Base-by-base conservation (phyloP, 345 rosid genomes). In the Pistacia vera region DNA sequence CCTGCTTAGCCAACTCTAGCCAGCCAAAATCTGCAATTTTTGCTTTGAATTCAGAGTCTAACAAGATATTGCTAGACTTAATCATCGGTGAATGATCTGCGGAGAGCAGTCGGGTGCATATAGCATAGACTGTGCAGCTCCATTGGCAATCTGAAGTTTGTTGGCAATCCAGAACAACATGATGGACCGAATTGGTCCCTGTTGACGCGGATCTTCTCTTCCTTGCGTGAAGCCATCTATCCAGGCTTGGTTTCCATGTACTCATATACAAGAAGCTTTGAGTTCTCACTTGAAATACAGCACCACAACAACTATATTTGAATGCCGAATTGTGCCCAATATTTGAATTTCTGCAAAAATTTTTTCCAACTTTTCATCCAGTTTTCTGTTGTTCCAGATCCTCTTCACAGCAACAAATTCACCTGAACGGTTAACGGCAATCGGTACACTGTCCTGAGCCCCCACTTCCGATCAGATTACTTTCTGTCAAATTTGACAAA, bases 181-280 rank as follows among this genome's bases (percentile, higher is more conserved):
- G 59, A 66, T 68, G 68, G 6, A 71, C 83, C 1, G 85, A 76
- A 75, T 30, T 75, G 11, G 70, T 33, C 35, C 52, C 80, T 8
- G 30, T 28, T 28, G 75, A 46, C 1, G 66, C 20, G 1, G 74
- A 56, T 51, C 69, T 74, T 75, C 90, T 87, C 62, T 76, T 84
- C 79, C 82, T 90, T 69, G 82, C 83, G 28, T 92, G 97, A 79
- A 92, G 93, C 99, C 99, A 96, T 48, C 83, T 78, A 75, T 96
- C 99, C 2, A 96, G 84, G 66, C 98, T 96, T 85, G 87, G 58
- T 96, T 96, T 88, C 95, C 82, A 93, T 78, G 79, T 92, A 96
- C 85, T 96, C 98, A 4, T 96, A 96, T 38, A 96, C 99, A 0
- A 96, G 90, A 79, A 96, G 93, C 87, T 91, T 93, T 0, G 98